Base-by-base conservation (phyloP, 1,139 yeast genomes). In the Debaryomyces fabryi region DNA sequence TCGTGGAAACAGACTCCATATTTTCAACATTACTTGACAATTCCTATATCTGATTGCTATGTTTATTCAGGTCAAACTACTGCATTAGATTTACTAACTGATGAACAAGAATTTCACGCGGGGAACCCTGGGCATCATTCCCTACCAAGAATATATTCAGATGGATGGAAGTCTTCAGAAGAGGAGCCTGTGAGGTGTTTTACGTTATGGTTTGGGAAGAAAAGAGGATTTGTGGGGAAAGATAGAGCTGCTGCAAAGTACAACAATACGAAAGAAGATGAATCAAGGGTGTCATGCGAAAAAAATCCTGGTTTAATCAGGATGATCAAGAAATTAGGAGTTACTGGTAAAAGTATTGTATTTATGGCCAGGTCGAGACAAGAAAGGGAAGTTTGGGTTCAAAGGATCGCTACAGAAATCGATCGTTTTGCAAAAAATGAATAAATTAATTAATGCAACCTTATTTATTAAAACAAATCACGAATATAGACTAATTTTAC, bases 81-180 rank as follows among this genome's bases (percentile, higher is more conserved):
- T 1, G 74, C 76, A 7, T 63, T 75, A 37, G 93, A 86, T 55
- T 66, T 88, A 41, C 60, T 85, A 36, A 71, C 74, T 10, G 68
- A 81, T 18, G 81, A 76, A 46, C 66, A 64, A 10, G 72, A 72
- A 36, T 69, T 75, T 46, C 82, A 79, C 49, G 69, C 71, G 1
- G 64, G 67, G 29, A 70, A 76, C 50, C 86, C 88, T 0, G 88
- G 86, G 0, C 74, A 74, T 6, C 78, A 77, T 46, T 62, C 85
- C 0, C 63, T 87, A 39, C 96, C 97, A 0, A 70, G 96, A 36
- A 72, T 86, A 0, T 90, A 87, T 60, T 68, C 79, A 1, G 96
- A 91, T 65, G 97, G 97, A 0, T 88, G 96, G 92, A 78, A 77
- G 55, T 86, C 95, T 1, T 72, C 82, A 6, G 98, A 92, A 56